Base-by-base conservation (phyloP, 1,284 basidiomycete species). In the Chalciporus sp. region DNA sequence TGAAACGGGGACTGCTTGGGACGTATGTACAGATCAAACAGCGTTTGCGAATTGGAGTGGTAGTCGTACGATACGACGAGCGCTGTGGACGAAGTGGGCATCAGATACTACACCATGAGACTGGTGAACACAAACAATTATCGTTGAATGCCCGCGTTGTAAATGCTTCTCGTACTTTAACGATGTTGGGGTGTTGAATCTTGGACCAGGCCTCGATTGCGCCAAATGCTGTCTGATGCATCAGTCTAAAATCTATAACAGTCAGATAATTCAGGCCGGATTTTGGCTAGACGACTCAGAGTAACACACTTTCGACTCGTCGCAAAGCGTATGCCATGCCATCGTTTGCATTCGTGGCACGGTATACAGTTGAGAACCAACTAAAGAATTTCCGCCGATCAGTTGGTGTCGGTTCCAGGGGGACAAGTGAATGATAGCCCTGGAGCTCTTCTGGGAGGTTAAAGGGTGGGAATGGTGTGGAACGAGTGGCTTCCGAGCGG, bases 111-210 rank as follows among this genome's bases (percentile, higher is more conserved):
- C 49, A 47, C 47, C 43, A 37, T 27, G 26, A 39, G 35, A 47
- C 9, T 39, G 37, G 17, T 39, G n/a, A 10, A 47, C 14, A 79
- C 87, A 56, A 65, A 95, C 94, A 98, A 62, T 87, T 89, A 69
- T 98, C 97, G 56, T 88, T 86, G 72, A 99, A 99, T 0, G 92
- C 86, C 41, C 90, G 83, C 0, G 95, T 97, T 0, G 97, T 98
- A 74, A 99, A 99, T 0, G 96, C 97, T 72, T 99, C 97, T 44
- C 85, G 83, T 8, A 98, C 78, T 17, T 84, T 76, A 26, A 97
- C 85, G 58, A 99, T 90, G 63, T 85, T 88, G 0, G 97, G 95
- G 75, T 99, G 95, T 17, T 80, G 82, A 55, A 98, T 80, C 49
- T 84, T 81, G 2, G 88, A 84, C 97, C 97, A 99, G 17, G 86